Base-by-base conservation (phyloP, 2,329 filamentous ascomycete species). In the Harringtonia aguacate region DNA sequence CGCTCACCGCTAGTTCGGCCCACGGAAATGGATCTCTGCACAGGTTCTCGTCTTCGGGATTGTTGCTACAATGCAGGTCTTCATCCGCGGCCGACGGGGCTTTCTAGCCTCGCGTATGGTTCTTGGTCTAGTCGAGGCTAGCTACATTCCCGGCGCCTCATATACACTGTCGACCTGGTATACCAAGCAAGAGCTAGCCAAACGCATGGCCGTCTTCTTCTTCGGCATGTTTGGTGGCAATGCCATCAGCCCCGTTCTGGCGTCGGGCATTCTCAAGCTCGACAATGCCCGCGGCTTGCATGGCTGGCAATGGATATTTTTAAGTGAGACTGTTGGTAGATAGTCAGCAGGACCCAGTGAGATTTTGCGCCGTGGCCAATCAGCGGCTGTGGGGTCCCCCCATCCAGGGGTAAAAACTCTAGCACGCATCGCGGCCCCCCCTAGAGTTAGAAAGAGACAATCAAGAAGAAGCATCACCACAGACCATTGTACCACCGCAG, bases 121-220 rank as follows among this genome's bases (percentile, higher is more conserved):
- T 13, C 17, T 34, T 7, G 31, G 31, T 15, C 14, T 34, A 6
- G 5, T 5, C 31, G 31, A 34, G 31, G 31, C 31, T 13, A 13
- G 31, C 31, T 34, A 72, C 9, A 74, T 77, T 65, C 74, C 73
- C 36, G 72, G 73, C 14, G 66, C 75, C 49, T 69, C 72, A n/a
- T 77, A 75, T 53, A 73, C 70, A 53, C 66, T 76, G 10, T 70
- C 66, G 43, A 69, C 64, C 39, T 76, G 75, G 54, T 77, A 77
- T 59, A 73, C 70, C 55, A 63, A 73, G 43, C 61, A 70, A 39
- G 73, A 78, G 56, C 62, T 78, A 6, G 60, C 36, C 4, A n/a
- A 20, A 8, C 36, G 36, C 20, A 22, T 27, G 8, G 36, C 18
- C 22, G 20, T 75, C 15, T 69, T 76, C 50, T 66, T 73, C 37